Percentiles rank a stretch among this genome's conserved stretches.
Evolutionary conservation across 164 flowering plant species (phyloP).

Genomic region (Magnolia kwangsiensis): DNA sequence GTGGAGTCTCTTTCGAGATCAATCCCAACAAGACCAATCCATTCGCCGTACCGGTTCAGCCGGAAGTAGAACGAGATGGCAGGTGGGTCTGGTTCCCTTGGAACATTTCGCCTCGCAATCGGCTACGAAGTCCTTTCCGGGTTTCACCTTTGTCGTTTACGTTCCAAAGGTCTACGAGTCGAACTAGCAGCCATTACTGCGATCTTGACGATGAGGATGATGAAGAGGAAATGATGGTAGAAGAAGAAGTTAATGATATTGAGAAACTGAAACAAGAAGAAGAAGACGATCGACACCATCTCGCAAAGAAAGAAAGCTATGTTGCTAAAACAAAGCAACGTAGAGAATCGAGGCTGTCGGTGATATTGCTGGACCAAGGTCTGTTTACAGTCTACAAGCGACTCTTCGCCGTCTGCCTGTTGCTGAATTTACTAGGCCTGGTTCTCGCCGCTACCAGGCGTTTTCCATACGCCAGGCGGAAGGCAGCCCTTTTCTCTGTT

Average conservation of each 20-base stretch:
- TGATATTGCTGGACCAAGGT: conserved; percentile 58
- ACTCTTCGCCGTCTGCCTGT: conserved; percentile 31
- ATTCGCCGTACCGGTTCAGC: conserved; percentile 6
- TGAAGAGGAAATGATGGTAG: background rate
- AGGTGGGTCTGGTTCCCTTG: conserved; percentile 18
- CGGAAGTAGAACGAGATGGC: conserved; percentile 1
- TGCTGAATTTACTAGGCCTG: conserved; percentile 29
- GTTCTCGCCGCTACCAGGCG: conserved; percentile 40
- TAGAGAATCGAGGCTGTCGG: conserved; percentile 38
- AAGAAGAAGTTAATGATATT: background rate
- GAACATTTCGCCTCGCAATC: too few species aligned
- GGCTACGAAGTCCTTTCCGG: background rate
- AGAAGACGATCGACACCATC: background rate
- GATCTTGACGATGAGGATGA: conserved; percentile 29
- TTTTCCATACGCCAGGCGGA: conserved; percentile 36
- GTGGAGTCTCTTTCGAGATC: conserved; percentile 28
- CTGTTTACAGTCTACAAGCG: conserved; percentile 61
- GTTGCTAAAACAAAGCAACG: background rate
- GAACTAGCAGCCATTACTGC: conserved; percentile 51
- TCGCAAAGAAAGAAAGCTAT: background rate
- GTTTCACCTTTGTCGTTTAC: conserved; percentile 6
- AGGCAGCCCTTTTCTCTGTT: conserved; percentile 41
- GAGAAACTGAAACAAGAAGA: conserved; percentile 11
- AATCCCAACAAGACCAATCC: conserved; percentile 14
- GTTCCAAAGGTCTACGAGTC: conserved; percentile 21